phyloP scores from a whole-genome alignment of 2,329 filamentous ascomycete genomes.

The Mariannaea sp. region DNA sequence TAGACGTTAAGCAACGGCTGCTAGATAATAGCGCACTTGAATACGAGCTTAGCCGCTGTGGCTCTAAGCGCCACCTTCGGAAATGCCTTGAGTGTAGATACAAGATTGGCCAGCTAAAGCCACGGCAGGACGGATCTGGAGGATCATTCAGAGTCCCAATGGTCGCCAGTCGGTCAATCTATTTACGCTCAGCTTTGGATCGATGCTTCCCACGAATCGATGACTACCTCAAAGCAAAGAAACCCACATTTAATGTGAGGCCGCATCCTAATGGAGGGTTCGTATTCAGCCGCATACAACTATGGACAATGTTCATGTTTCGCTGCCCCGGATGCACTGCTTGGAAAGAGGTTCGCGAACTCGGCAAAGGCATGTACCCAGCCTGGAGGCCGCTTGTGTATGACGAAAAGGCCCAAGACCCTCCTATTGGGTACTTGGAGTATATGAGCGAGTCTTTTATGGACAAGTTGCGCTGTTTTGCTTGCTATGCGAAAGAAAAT shows the following conservation, averaged over 20 bases:
- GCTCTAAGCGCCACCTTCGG: conserved; percentile 10
- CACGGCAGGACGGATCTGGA: background rate
- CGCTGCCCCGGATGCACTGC: conserved; percentile 18
- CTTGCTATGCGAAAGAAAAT: conserved; percentile 6
- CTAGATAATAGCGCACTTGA: background rate
- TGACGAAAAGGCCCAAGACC: too few relatives aligned
- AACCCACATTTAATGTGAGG: background rate
- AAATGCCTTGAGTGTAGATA: conserved; percentile 24
- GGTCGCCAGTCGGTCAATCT: background rate
- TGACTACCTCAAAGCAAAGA: background rate
- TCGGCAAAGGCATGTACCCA: conserved; percentile 1
- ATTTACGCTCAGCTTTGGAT: conserved; percentile 5
- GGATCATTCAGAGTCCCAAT: conserved; percentile 11
- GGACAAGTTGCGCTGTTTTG: conserved; percentile 7
- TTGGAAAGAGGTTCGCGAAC: conserved; percentile 26
- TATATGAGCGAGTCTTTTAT: background rate
- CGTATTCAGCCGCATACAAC: background rate
- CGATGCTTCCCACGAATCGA: conserved; percentile 23
- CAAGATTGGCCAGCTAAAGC: background rate
- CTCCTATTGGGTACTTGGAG: rapidly evolving
- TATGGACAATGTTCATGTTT: conserved; percentile 22
- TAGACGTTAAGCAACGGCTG: background rate
- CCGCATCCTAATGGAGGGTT: too few relatives aligned
- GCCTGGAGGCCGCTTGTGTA: background rate
- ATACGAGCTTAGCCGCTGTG: conserved; percentile 6